Conservation (phyloP, 139 green algal genomes). For the Volvox africanus region DNA sequence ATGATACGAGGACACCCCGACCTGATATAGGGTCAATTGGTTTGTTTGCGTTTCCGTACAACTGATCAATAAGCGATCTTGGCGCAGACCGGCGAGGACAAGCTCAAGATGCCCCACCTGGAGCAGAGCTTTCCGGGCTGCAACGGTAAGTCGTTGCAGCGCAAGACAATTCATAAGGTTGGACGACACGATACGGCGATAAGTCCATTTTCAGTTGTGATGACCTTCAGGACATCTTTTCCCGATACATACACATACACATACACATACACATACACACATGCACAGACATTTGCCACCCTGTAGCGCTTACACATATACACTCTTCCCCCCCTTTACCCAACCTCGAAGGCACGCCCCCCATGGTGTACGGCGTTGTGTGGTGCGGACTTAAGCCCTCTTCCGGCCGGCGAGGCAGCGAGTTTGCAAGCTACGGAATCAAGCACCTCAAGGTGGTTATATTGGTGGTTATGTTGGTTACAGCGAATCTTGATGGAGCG, state of each 20-base stretch:
- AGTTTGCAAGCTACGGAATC: conserved; percentile 76
- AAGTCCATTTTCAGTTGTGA: too few species aligned
- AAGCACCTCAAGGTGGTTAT: conserved; percentile 73
- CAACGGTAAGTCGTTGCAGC: conserved; percentile 42
- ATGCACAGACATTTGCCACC: too few species aligned
- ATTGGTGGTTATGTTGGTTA: background rate
- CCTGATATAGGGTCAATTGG: too few species aligned
- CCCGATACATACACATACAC: too few species aligned
- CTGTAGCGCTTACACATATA: too few species aligned
- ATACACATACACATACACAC: too few species aligned
- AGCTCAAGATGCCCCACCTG: conserved; percentile 29
- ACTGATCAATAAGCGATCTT: background rate
- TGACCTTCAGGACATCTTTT: too few species aligned
- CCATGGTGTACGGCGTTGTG: conserved; percentile 69
- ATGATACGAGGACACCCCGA: too few species aligned
- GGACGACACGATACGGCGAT: background rate
- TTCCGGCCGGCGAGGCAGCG: conserved; percentile 54
- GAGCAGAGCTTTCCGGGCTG: conserved; percentile 44
- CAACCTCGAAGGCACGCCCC: conserved; percentile 57
- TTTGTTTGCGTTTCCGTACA: background rate
- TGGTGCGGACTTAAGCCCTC: conserved; percentile 64
- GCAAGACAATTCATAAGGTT: too few species aligned
- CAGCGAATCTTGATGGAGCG: background rate
- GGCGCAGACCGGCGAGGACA: conserved; percentile 22
- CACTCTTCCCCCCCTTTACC: too few species aligned